Evolutionary conservation across 1,139 yeast species (phyloP).

Genomic region (Hyphopichia khmerensis): DNA sequence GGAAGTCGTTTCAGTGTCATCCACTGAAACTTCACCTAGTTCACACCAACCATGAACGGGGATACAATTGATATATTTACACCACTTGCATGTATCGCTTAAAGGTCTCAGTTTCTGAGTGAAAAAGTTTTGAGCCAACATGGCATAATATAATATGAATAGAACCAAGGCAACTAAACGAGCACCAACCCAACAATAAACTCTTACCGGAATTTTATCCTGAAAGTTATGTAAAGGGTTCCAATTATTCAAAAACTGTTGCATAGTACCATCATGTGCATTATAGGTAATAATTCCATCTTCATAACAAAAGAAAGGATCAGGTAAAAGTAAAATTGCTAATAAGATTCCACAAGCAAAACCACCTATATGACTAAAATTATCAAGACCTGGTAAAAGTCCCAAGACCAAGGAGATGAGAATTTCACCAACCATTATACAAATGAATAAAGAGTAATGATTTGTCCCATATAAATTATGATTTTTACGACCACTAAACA

Average conservation of each 20-base stretch:
- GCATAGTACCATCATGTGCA: slow-evolving; percentile 34
- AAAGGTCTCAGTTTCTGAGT: slow-evolving; percentile 37
- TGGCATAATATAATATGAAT: slow-evolving; percentile 50
- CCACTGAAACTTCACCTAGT: slow-evolving; percentile 46
- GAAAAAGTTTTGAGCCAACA: slow-evolving; percentile 50
- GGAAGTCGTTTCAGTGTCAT: slow-evolving; percentile 3
- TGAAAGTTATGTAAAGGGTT: slow-evolving; percentile 36
- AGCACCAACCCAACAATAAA: slow-evolving; percentile 51
- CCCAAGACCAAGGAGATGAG: slow-evolving; percentile 65
- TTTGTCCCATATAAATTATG: slow-evolving; percentile 44
- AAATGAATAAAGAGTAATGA: slow-evolving; percentile 43
- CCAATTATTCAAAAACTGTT: slow-evolving; percentile 46
- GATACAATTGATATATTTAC: slow-evolving; percentile 69
- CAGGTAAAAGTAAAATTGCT: slow-evolving; percentile 54
- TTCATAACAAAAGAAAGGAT: slow-evolving; percentile 52
- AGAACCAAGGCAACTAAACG: slow-evolving; percentile 49
- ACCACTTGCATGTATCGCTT: slow-evolving; percentile 55
- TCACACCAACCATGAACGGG: slow-evolving; percentile 79
- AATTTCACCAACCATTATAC: slow-evolving; percentile 55
- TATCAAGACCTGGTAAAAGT: slow-evolving; percentile 71
- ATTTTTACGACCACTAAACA: slow-evolving; percentile 54
- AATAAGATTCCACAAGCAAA: slow-evolving; percentile 60
- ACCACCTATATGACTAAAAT: slow-evolving; percentile 78
- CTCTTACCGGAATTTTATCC: slow-evolving; percentile 32
- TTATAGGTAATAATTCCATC: slow-evolving; percentile 43